Conservation (phyloP, 495 filamentous ascomycete species). For the Aspergillus leporis region DNA sequence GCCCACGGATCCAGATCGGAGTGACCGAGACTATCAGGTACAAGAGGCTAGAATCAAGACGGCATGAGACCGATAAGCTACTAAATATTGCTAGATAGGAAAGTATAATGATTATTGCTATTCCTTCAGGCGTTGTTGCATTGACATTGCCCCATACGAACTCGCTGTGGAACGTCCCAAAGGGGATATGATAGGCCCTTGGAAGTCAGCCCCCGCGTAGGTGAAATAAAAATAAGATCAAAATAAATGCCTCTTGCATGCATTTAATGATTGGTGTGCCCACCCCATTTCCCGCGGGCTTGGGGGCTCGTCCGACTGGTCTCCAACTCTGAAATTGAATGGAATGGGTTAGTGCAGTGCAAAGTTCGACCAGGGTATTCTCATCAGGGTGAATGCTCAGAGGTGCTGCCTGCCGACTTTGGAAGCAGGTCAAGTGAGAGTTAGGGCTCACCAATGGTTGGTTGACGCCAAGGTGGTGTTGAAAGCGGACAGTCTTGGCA, state of each 20-base stretch:
- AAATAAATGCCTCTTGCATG: not conserved
- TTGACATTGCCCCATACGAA: not conserved
- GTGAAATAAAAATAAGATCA: not conserved
- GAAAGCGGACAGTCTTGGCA: constrained; percentile 9
- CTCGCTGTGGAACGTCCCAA: not conserved
- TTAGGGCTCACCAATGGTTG: not conserved
- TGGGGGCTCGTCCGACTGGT: not conserved
- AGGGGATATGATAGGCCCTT: not conserved
- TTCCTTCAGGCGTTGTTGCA: not conserved
- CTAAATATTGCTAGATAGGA: not conserved
- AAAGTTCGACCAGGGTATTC: not conserved
- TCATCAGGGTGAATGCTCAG: no score
- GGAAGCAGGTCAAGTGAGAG: not conserved
- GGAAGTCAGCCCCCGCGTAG: not conserved
- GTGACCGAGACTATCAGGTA: not conserved
- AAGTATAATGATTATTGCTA: not conserved
- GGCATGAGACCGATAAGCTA: not conserved
- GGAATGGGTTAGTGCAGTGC: not conserved
- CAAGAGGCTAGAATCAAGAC: not conserved
- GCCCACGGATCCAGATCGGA: not conserved
- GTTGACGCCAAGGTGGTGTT: not conserved
- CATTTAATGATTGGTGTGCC: not conserved
- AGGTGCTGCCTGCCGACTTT: no score
- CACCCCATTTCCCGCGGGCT: not conserved
- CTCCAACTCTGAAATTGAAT: not conserved